A percentile compares a stretch with the other conserved stretches of the same genome.
Conservation (phyloP, 805 yeast species). For the Starmerella ratchasimensis region DNA sequence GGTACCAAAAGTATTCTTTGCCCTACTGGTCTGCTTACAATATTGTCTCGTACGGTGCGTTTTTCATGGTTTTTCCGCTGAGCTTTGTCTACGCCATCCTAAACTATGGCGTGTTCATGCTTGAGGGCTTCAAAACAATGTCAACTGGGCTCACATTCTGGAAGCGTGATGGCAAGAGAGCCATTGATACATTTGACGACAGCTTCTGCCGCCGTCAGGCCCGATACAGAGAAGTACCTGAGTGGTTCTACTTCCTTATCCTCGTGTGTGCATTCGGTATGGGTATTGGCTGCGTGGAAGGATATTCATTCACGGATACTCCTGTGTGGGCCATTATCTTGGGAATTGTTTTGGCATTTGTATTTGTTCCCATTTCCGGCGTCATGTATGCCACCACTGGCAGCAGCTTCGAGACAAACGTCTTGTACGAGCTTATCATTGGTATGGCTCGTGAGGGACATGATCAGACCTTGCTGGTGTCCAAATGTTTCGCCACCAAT, state of each 20-base stretch:
- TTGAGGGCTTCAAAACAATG: constrained; percentile 2
- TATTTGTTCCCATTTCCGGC: constrained; percentile 40
- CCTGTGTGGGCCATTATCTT: constrained; percentile 51
- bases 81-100: constrained; percentile 28
- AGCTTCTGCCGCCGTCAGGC: constrained; percentile 47
- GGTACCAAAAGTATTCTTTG: constrained; percentile 42
- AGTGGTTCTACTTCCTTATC: constrained; percentile 37
- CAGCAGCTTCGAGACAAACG: constrained; percentile 35
- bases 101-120: constrained; percentile 14
- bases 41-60: constrained; percentile 43
- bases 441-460: constrained; percentile 46
- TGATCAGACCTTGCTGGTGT: constrained; percentile 38
- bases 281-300: constrained; percentile 35
- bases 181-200: constrained; percentile 31
- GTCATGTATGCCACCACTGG: constrained; percentile 38
- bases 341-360: constrained; percentile 36
- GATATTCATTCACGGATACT: constrained; percentile 29
- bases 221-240: constrained; percentile 48
- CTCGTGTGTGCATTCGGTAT: constrained; percentile 33
- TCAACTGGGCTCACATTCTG: constrained; percentile 18
- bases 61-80: constrained; percentile 34
- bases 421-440: constrained; percentile 36
- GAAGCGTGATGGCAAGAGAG: constrained; percentile 8
- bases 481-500: constrained; percentile 43
- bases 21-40: constrained; percentile 53